Base-by-base conservation (phyloP, 768 basidiomycete species). In the Lactifluus subvellereus region DNA sequence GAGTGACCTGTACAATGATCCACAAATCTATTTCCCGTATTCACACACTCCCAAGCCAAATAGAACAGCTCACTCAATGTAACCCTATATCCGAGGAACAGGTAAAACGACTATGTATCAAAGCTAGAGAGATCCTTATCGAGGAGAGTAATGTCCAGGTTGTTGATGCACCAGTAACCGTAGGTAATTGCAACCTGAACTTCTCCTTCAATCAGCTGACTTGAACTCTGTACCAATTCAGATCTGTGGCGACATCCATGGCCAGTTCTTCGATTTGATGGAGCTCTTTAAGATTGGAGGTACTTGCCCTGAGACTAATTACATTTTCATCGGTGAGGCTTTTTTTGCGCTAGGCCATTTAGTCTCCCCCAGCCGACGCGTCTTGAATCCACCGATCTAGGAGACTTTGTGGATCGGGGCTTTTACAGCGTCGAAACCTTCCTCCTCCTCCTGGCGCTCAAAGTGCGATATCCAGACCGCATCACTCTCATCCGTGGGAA, bases 351-450 rank as follows among this genome's bases (percentile, higher is more conserved):
- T 35, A 55, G 42, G 55, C 57, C 54, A 64, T 57, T 56, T 45
- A 54, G 47, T 45, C 62, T 40, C 61, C 35, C 62, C 60, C 50
- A 67, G 13, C 49, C 59, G 55, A 59, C 65, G 61, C 54, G 43
- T 50, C 33, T 57, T n/a, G 38, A 54, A 30, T 52, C 43, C 18
- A 38, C 60, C n/a, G 37, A n/a, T 45, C 68, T 77, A 96, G 94
- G 95, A 65, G 96, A 98, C 77, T 98, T 98, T 72, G 96, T 98
- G 68, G 96, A 98, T 76, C 87, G 96, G 58, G 96, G 96, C 37
- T 97, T 94, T 77, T 98, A 97, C 80, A 88, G 86, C 72, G 93
- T 98, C 62, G 96, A 98, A 72, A 98, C 96, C 0, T 96, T 98
- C 73, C 83, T 97, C 20, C 85, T 98, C 50, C 83, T 98, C 20